phyloP scores from a whole-genome alignment of 345 rosid genomes.

The Dovyalis caffra region DNA sequence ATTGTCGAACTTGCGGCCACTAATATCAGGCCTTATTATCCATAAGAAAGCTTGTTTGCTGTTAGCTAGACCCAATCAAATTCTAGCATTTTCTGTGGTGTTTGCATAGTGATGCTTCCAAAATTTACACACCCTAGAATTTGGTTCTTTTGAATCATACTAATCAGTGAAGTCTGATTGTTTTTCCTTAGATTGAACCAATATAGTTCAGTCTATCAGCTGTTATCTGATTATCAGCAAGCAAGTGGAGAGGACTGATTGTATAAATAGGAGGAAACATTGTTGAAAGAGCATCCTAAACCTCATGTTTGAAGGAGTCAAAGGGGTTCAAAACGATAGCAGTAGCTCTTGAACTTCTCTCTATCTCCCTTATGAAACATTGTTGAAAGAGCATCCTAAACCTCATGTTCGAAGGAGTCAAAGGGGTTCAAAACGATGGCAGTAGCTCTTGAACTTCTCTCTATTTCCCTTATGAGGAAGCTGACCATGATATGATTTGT shows the following conservation, averaged over 20 bases:
- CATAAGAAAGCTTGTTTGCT: background rate
- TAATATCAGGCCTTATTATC: no score
- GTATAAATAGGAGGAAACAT: background rate
- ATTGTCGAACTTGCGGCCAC: no score
- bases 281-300: background rate
- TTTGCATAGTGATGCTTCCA: background rate
- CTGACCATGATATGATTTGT: background rate
- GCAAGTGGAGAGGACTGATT: background rate
- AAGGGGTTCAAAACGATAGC: background rate
- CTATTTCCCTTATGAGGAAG: background rate
- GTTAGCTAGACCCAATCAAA: conserved; percentile 1
- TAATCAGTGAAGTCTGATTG: background rate
- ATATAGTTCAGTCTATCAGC: background rate
- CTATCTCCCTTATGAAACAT: no score
- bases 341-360: background rate
- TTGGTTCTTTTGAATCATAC: background rate
- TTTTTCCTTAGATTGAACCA: background rate
- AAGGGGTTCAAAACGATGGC: background rate
- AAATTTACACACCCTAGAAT: background rate
- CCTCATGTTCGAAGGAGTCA: background rate
- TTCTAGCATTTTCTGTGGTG: background rate
- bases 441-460: background rate
- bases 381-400: background rate
- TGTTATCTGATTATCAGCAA: background rate
- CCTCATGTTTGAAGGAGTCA: background rate